phyloP scores from a whole-genome alignment of 257 asterid species.

The Jacaranda mimosifolia region DNA sequence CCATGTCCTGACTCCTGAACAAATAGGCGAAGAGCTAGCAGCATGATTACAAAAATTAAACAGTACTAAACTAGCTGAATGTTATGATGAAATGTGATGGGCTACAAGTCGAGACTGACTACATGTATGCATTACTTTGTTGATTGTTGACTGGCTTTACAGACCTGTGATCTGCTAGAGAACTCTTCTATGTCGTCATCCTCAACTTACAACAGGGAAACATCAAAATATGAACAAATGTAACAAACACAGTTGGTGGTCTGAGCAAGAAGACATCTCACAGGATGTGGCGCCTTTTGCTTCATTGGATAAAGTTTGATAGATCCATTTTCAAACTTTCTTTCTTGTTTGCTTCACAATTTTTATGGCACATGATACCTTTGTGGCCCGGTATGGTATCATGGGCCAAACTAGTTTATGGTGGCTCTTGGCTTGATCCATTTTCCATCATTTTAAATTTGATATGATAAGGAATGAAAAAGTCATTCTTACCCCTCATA shows the following conservation, averaged over 20 bases:
- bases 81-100: background rate
- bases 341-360: too few species aligned
- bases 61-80: background rate
- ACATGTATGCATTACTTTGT: conserved; percentile 22
- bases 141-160: conserved; percentile 18
- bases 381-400: too few species aligned
- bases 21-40: background rate
- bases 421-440: too few species aligned
- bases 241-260: conserved; percentile 14
- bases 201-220: conserved; percentile 53
- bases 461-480: too few species aligned
- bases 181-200: conserved; percentile 70
- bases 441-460: too few species aligned
- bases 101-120: background rate
- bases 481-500: too few species aligned
- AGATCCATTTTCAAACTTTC: too few species aligned
- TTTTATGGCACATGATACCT: too few species aligned
- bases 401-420: too few species aligned
- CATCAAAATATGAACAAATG: conserved; percentile 19
- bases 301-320: too few species aligned
- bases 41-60: background rate
- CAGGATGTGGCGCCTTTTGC: too few species aligned
- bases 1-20: conserved; percentile 49
- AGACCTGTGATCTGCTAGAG: conserved; percentile 69
- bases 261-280: background rate